A percentile compares a stretch with the other conserved stretches of the same genome.
These are phyloP conservation scores for Prunus mume DNA, from an alignment of 306 rosid species.

Conservation along the genomic window DNA sequence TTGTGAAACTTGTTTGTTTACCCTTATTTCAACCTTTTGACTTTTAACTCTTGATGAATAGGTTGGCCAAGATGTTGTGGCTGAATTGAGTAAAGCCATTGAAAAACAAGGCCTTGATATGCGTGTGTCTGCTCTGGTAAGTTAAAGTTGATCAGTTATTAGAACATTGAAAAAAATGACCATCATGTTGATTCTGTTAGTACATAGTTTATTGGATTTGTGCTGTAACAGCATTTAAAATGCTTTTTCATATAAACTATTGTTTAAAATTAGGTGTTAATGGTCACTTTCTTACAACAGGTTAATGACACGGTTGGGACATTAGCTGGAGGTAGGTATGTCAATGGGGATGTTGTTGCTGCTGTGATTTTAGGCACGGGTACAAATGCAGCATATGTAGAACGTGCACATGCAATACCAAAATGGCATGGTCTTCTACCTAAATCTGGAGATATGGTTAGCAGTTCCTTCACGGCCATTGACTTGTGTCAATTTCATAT, in stretches of 20 bases:
- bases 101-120: slow-evolving; percentile 77
- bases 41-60: slow-evolving; percentile 30
- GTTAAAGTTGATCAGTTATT: not conserved
- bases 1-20: not conserved
- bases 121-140: slow-evolving; percentile 86
- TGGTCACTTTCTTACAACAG: slow-evolving; percentile 30
- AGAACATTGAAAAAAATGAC: not conserved
- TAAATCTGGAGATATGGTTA: slow-evolving; percentile 92
- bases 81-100: slow-evolving; percentile 68
- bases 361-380: slow-evolving; percentile 97
- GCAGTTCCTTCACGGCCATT: slow-evolving; percentile 9
- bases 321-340: slow-evolving; percentile 80
- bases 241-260: slow-evolving; percentile 12
- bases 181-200: not conserved
- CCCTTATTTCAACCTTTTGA: not conserved
- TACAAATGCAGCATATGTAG: slow-evolving; percentile 96
- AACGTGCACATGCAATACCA: slow-evolving; percentile 79
- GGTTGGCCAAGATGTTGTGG: slow-evolving; percentile 95
- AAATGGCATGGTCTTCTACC: slow-evolving; percentile 88
- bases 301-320: slow-evolving; percentile 97
- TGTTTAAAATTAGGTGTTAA: not conserved
- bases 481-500: not conserved
- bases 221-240: not conserved
- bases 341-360: slow-evolving; percentile 68
- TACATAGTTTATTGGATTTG: not conserved